Evolutionary conservation across 495 filamentous ascomycete genomes (phyloP), one percentile per base, ranked within the genome.

Genomic region (Margaritispora aquatica): DNA sequence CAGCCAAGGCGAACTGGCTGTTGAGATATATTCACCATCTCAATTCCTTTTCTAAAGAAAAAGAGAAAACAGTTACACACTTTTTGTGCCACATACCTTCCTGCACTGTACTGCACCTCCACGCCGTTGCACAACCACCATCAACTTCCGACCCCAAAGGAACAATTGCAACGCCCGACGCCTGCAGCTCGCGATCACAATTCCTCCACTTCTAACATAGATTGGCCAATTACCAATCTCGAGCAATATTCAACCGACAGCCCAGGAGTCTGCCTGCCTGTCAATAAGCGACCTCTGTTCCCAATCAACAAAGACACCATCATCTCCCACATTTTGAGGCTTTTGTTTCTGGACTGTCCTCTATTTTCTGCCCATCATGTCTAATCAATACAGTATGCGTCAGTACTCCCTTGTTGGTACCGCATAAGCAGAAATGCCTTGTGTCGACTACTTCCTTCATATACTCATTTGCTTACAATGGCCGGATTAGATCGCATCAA

Each of bases 401-500:
- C 55, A 63, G 61, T 63, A 22, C 36, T 46, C 27, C 29, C 54
- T 24, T 24, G 54, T 50, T 44, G 38, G 15, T 3, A 44, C 38
- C 61, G 56, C 56, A 63, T 58, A 41, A 29, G 22, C 36, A 50
- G 27, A 44, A 27, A 49, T 44, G 50, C 55, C 51, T 55, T 49
- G 19, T 58, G 26, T 36, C 54, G n/a, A 24, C 41, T 55, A 44
- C 34, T 51, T 54, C 26, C 34, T 41, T 52, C 10, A 22, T 26
- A 22, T 20, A 52, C 41, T 29, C 29, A 27, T 55, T 56, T 60
- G 51, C 57, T 60, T 56, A 56, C 57, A 4, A 64, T 64, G 58
- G 23, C 26, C 31, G 9, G 23, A 7, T 48, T 61, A 64, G 62
- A 64, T 38, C 8, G n/a, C n/a, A 60, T 64, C 15, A 64, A 64